phyloP scores from a whole-genome alignment of 2,329 filamentous ascomycete species.

The Penicillium sp. region DNA sequence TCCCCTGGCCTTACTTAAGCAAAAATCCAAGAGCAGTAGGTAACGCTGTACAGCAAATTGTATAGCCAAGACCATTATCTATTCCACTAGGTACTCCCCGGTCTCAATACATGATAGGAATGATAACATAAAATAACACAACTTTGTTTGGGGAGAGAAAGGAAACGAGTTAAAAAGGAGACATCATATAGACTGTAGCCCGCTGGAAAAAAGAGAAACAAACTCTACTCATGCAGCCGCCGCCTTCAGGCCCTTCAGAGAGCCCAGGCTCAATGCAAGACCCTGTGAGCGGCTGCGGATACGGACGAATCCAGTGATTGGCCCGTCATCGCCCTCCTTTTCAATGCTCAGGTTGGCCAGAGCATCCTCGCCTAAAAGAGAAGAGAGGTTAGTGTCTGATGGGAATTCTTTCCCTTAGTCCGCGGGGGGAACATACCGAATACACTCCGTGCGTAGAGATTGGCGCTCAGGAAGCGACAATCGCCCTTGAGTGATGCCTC shows the following conservation, averaged over 20 bases:
- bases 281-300: conserved; percentile 98
- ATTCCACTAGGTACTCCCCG: conserved; percentile 27
- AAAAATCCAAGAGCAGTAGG: not conserved
- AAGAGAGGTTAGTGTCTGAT: conserved; percentile 24
- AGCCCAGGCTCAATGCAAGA: conserved; percentile 87
- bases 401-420: no score
- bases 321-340: conserved; percentile 92
- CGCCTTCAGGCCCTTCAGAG: conserved; percentile 91
- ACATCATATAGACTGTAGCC: conserved; percentile 35
- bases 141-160: conserved; percentile 33
- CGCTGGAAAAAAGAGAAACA: conserved; percentile 27
- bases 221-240: conserved; percentile 41
- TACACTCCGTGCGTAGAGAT: conserved; percentile 92
- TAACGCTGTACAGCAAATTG: conserved; percentile 2
- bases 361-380: conserved; percentile 82
- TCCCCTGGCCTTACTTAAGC: no score
- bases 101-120: conserved; percentile 31
- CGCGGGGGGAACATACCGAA: conserved; percentile 73
- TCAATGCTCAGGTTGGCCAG: conserved; percentile 97
- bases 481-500: conserved; percentile 96
- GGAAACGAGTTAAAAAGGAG: conserved; percentile 25
- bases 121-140: conserved; percentile 25
- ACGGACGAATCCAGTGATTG: conserved; percentile 94
- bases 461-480: conserved; percentile 96
- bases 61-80: conserved; percentile 24